phyloP scores from a whole-genome alignment of 176 grass and related monocot species.

The Poa annua region DNA sequence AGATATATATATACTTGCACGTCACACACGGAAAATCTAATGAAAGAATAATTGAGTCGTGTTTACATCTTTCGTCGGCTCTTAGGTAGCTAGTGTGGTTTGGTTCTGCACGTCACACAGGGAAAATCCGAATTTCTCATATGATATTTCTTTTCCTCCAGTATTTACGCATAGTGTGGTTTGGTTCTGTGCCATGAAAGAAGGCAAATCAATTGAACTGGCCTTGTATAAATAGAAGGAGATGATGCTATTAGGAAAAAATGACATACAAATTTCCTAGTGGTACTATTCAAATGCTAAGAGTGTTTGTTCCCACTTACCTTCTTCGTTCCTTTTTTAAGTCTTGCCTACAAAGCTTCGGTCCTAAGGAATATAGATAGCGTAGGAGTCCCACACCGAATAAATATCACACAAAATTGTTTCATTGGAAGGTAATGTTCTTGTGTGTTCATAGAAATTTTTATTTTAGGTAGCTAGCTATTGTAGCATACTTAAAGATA shows the following conservation, averaged over 20 bases:
- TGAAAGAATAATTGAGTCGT: background rate
- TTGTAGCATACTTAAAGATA: too few relatives aligned
- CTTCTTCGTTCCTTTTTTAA: background rate
- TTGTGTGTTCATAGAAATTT: background rate
- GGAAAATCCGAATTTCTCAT: too few relatives aligned
- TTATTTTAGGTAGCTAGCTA: too few relatives aligned
- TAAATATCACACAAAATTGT: background rate
- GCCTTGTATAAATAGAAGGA: too few relatives aligned
- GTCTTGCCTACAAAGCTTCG: background rate
- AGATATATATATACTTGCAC: background rate
- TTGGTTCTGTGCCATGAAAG: too few relatives aligned
- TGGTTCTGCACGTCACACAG: too few relatives aligned
- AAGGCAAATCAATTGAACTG: too few relatives aligned
- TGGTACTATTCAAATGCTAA: too few relatives aligned
- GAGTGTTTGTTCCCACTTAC: background rate
- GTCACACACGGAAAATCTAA: background rate
- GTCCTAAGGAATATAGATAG: background rate
- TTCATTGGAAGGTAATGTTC: background rate
- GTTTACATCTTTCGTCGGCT: too few relatives aligned
- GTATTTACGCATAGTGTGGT: too few relatives aligned
- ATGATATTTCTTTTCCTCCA: too few relatives aligned
- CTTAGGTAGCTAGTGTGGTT: too few relatives aligned
- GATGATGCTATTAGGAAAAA: background rate
- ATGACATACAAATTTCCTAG: background rate
- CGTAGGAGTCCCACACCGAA: background rate